Conservation (phyloP, 129 eudicot species). For the Centaurea solstitialis region DNA sequence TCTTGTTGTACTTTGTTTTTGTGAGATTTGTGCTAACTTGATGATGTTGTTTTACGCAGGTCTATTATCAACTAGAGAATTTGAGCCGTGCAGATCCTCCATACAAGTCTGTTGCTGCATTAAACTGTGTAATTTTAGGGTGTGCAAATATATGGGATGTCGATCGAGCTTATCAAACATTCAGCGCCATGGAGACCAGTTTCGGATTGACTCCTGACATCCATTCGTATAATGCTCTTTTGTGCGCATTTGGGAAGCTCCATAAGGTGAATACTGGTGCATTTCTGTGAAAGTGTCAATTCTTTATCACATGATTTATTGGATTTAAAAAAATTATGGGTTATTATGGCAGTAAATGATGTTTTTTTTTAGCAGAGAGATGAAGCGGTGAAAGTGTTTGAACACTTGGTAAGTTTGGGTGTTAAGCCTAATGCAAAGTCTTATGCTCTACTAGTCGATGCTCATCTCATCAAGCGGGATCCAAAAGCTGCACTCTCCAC, state of each 20-base stretch:
- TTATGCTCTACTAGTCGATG: conserved; percentile 75
- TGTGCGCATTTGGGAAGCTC: conserved; percentile 77
- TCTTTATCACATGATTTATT: neutral
- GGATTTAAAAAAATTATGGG: neutral
- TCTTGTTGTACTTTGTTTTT: neutral
- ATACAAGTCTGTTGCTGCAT: conserved; percentile 84
- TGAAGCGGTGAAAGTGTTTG: conserved; percentile 71
- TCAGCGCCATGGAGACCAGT: conserved; percentile 57
- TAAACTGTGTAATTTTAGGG: conserved; percentile 86
- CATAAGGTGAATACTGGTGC: conserved; percentile 53
- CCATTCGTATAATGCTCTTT: conserved; percentile 83
- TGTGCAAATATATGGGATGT: conserved; percentile 97
- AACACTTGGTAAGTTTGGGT: conserved; percentile 68
- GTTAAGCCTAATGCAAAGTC: conserved; percentile 77
- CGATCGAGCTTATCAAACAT: conserved; percentile 85
- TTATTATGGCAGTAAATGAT: conserved; percentile 3
- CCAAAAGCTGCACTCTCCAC: conserved; percentile 66
- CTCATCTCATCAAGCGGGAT: conserved; percentile 74
- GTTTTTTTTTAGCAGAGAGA: conserved; percentile 53
- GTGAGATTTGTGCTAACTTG: conserved; percentile 6
- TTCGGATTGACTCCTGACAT: conserved; percentile 84
- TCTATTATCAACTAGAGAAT: conserved; percentile 81
- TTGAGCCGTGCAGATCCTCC: conserved; percentile 73
- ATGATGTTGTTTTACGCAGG: conserved; percentile 43
- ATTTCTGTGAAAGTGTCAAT: neutral